Percentiles rank a stretch among this genome's conserved stretches.
Evolutionary conservation across 345 rosid species (phyloP).

Genomic region (Populus pruinosa): DNA sequence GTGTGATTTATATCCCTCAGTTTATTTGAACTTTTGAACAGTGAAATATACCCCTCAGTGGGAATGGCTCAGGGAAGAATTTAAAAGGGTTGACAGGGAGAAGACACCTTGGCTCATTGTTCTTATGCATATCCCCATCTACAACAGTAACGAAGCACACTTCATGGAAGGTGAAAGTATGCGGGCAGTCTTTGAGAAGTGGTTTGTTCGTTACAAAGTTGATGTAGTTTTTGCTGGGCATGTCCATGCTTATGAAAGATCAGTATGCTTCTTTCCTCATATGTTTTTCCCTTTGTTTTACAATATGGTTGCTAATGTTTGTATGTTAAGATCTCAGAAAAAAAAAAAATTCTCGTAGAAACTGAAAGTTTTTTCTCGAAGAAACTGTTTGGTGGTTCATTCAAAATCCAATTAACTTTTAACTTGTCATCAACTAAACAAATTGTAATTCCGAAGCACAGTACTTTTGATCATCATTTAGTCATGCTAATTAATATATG

Average conservation of each 20-base stretch:
- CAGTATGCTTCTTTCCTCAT: slow-evolving; percentile 44
- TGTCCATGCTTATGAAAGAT: slow-evolving; percentile 99
- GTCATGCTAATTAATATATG: background rate
- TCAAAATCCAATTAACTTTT: background rate
- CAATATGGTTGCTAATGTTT: background rate
- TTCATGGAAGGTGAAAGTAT: slow-evolving; percentile 96
- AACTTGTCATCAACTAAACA: background rate
- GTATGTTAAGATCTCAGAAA: background rate
- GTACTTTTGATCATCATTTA: background rate
- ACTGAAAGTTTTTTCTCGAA: too few species aligned
- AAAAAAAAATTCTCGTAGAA: background rate
- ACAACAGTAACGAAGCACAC: slow-evolving; percentile 85
- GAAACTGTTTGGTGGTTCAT: background rate
- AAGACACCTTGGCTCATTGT: slow-evolving; percentile 96
- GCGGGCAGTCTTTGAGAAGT: slow-evolving; percentile 71
- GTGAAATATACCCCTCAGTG: slow-evolving; percentile 93
- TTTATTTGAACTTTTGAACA: slow-evolving; percentile 28
- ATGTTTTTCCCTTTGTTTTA: background rate
- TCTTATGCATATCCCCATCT: slow-evolving; percentile 81
- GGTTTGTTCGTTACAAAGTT: slow-evolving; percentile 68
- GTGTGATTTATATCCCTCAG: background rate
- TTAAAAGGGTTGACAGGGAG: slow-evolving; percentile 76
- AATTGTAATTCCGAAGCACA: background rate
- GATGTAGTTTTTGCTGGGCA: slow-evolving; percentile 91
- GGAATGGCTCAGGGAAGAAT: slow-evolving; percentile 70